phyloP scores from a whole-genome alignment of 495 filamentous ascomycete genomes.

The Hypomontagnella submonticulosa region DNA sequence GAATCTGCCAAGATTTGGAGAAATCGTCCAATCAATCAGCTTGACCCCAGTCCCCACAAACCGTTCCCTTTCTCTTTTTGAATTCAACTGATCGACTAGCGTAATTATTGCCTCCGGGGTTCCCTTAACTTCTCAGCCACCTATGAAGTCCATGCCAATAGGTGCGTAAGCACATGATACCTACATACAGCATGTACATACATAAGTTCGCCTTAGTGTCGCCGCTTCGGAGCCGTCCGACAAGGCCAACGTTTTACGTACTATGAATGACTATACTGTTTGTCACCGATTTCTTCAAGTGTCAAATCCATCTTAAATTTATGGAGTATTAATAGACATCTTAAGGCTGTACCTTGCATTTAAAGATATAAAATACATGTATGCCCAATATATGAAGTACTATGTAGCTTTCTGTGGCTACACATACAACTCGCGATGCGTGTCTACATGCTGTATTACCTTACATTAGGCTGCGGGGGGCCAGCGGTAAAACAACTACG shows the following conservation, averaged over 20 bases:
- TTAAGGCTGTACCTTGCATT: constrained; percentile 11
- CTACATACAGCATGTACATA: not conserved
- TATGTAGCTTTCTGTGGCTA: too few species aligned
- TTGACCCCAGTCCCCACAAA: constrained; percentile 42
- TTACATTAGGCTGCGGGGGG: constrained; percentile 27
- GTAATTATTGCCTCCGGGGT: constrained; percentile 7
- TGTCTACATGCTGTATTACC: not conserved
- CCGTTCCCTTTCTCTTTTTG: constrained; percentile 7
- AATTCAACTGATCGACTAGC: constrained; percentile 1
- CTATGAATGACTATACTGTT: constrained; percentile 22
- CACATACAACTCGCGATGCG: not conserved
- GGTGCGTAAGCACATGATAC: not conserved
- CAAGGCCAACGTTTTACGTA: constrained; percentile 25
- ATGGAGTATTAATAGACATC: constrained; percentile 4
- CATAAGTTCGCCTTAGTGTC: not conserved
- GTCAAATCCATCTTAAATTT: constrained; percentile 1
- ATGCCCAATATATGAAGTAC: not conserved
- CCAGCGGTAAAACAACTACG: constrained; percentile 21
- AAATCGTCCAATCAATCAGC: constrained; percentile 38
- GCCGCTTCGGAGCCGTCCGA: constrained; percentile 25
- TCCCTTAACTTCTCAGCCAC: constrained; percentile 16
- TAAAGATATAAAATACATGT: not conserved
- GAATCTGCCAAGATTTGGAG: constrained; percentile 40
- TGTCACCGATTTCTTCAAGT: constrained; percentile 8
- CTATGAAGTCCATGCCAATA: constrained; percentile 17